These are phyloP conservation scores for Hymenoscyphus salicellus DNA, from an alignment of 2,329 filamentous ascomycete species.

Conservation along the genomic window DNA sequence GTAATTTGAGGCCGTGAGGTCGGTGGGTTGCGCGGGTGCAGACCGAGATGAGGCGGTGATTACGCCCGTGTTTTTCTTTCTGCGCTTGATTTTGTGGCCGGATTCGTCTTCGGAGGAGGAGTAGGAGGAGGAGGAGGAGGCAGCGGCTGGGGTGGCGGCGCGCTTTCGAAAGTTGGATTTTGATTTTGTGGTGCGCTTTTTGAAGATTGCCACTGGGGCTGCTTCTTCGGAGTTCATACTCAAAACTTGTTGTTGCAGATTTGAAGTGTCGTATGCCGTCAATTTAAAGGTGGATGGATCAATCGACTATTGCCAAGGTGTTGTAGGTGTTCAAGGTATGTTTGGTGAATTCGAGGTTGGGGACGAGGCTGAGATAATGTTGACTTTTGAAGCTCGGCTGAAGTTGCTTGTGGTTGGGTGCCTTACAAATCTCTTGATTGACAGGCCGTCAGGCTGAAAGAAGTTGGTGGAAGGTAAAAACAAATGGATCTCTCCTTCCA, in stretches of 20 bases:
- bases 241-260: background rate
- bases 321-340: background rate
- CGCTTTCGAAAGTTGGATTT: conserved; percentile 79
- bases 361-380: conserved; percentile 10
- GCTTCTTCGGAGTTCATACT: conserved; percentile 12
- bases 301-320: background rate
- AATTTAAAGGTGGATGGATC: background rate
- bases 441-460: background rate
- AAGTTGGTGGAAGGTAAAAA: background rate
- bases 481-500: background rate
- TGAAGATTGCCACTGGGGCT: conserved; percentile 63
- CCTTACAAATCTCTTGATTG: background rate
- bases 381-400: background rate
- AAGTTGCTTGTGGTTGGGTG: background rate
- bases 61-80: conserved; percentile 64
- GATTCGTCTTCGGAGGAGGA: conserved; percentile 74
- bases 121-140: conserved; percentile 58
- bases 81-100: conserved; percentile 74
- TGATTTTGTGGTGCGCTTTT: conserved; percentile 75
- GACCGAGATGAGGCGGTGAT: conserved; percentile 62
- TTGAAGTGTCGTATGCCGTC: background rate
- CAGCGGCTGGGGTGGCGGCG: conserved; percentile 71
- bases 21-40: conserved; percentile 41
- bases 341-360: background rate
- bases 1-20: conserved; percentile 53